Percentiles rank a stretch among this genome's conserved stretches.
These are phyloP conservation scores for Meira nashicola DNA, from an alignment of 1,284 basidiomycete genomes.

Conservation along the genomic window DNA sequence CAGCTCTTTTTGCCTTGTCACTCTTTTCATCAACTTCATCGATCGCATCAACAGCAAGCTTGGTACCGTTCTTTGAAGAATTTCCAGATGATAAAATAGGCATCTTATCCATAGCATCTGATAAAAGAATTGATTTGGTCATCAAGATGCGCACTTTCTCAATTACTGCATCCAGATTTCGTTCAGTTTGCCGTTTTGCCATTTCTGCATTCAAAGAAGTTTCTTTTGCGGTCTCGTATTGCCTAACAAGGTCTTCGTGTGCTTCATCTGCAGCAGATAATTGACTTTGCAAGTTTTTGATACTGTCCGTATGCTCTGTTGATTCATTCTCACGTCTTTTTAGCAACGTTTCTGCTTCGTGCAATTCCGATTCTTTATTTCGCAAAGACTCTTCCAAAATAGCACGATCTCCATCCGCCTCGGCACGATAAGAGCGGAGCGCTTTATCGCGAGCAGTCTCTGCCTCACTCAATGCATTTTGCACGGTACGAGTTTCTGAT, in stretches of 20 bases:
- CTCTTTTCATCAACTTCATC: conserved; percentile 8
- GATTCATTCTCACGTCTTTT: conserved; percentile 19
- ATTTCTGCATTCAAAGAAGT: conserved; percentile 30
- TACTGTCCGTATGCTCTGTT: conserved; percentile 16
- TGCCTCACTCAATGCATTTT: conserved; percentile 31
- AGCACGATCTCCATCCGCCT: conserved; percentile 44
- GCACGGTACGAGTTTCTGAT: conserved; percentile 28
- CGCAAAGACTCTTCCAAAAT: conserved; percentile 43
- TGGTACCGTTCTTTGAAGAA: conserved; percentile 13
- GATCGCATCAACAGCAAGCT: conserved; percentile 3
- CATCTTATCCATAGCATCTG: conserved; percentile 28
- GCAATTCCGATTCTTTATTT: conserved; percentile 29
- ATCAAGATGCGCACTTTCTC: conserved; percentile 25
- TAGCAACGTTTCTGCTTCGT: conserved; percentile 22
- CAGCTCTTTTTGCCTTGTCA: conserved; percentile 19
- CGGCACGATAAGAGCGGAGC: conserved; percentile 37
- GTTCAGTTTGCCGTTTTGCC: conserved; percentile 24
- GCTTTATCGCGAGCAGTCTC: conserved; percentile 34
- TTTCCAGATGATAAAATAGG: conserved; percentile 25
- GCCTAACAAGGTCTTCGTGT: conserved; percentile 37
- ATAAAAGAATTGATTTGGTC: conserved; percentile 21
- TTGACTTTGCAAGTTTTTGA: conserved; percentile 31
- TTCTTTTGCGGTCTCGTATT: conserved; percentile 37
- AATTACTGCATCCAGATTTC: conserved; percentile 29
- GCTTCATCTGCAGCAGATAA: conserved; percentile 39